Percentiles rank a stretch among this genome's conserved stretches.
These are phyloP conservation scores for Sphaerostilbella broomeana DNA, from an alignment of 2,329 filamentous ascomycete genomes.

Conservation along the genomic window DNA sequence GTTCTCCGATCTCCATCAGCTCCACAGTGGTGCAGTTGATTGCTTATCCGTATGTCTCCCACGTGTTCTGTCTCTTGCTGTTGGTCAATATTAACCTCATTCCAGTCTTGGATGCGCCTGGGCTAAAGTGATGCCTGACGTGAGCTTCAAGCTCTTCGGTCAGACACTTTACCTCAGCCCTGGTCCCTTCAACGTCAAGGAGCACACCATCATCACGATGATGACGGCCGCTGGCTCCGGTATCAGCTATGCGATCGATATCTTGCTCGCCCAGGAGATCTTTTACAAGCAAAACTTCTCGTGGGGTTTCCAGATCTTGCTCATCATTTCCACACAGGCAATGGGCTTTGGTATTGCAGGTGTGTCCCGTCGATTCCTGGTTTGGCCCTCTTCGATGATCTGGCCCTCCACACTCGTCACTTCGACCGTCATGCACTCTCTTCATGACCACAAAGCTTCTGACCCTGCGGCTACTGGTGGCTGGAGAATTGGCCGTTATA, in stretches of 20 bases:
- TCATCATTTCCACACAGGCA: constrained; percentile 52
- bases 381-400: constrained; percentile 55
- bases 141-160: constrained; percentile 36
- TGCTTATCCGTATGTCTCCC: constrained; percentile 36
- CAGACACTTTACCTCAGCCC: constrained; percentile 39
- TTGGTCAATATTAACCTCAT: constrained; percentile 8
- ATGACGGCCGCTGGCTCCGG: constrained; percentile 32
- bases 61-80: not conserved
- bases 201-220: constrained; percentile 39
- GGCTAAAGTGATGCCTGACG: constrained; percentile 35
- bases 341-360: constrained; percentile 58
- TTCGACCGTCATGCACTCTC: constrained; percentile 52
- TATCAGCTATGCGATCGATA: constrained; percentile 30
- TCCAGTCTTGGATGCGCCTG: constrained; percentile 30
- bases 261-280: constrained; percentile 31
- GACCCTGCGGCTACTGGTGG: constrained; percentile 29
- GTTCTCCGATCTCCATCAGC: constrained; percentile 42
- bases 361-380: constrained; percentile 49
- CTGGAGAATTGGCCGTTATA: constrained; percentile 52
- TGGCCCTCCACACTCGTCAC: constrained; percentile 56
- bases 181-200: constrained; percentile 32
- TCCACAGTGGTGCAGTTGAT: constrained; percentile 48
- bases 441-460: constrained; percentile 48
- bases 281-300: constrained; percentile 45
- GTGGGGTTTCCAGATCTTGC: constrained; percentile 51